Base-by-base conservation (phyloP, 2,329 filamentous ascomycete species). In the Verticillium klebahnii region DNA sequence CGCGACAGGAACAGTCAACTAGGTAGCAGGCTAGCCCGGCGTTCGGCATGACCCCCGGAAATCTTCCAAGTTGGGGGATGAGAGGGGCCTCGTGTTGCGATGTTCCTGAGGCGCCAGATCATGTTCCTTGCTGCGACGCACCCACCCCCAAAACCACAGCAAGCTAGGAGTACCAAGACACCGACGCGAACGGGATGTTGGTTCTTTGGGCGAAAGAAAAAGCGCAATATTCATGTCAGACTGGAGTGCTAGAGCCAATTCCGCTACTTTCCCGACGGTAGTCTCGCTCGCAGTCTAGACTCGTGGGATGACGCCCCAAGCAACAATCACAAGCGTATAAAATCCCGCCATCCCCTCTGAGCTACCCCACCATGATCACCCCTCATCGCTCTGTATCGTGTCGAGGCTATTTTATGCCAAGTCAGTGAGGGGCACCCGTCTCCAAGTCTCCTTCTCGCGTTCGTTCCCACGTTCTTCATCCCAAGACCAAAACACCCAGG, bases 311-410 rank as follows among this genome's bases (percentile, higher is more conserved):
- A 50, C 45, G 45, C 45, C 17, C 45, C 17, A 23, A 50, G 45
- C 45, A 50, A 50, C 45, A 23, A 50, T 50, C 45, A 23, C 45
- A 50, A 50, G 45, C 45, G 45, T 23, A 50, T 50, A 50, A 50
- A 50, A 50, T 50, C 45, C 45, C 45, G 45, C 45, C 45, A n/a
- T 23, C 45, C 19, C 37, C 61, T 25, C 50, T 37, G 15, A 58
- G 32, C 60, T 61, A 64, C 62, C 62, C 64, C 57, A 59, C 64
- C 60, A 60, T 58, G 60, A 31, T n/a, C n/a, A 36, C 39, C 12
- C 55, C 31, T 40, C 17, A 56, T 58, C 55, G 19, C 11, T 23
- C n/a, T 17, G 8, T 45, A 50, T 23, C 45, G 45, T 50, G n/a
- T n/a, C 19, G 45, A 23, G 8, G n/a, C 45, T 23, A 23, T 50